Evolutionary conservation across 768 basidiomycete genomes (phyloP), one percentile per base, ranked within the genome.

Genomic region (Suillus brevipes): DNA sequence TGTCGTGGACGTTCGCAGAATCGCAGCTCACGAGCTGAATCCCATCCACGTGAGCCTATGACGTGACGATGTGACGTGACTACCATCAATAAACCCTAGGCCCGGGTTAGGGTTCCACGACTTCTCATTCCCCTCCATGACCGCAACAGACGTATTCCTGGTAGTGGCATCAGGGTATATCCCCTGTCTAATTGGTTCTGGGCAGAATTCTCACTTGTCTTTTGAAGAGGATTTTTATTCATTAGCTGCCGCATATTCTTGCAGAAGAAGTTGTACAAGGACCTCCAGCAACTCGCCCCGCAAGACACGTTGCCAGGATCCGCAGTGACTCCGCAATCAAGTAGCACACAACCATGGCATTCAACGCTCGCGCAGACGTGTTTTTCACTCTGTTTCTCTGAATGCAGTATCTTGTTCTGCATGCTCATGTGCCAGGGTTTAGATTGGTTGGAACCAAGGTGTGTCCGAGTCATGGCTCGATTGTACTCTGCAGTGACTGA

Each of bases 311-410:
- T 75, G 68, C 65, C 76, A 37, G 68, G 69, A 69, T 65, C 69
- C 59, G 68, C 50, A 66, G 68, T 69, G 43, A 63, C 68, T 60
- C 63, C 67, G 20, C 75, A 66, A 42, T 57, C 58, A 53, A 68
- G 25, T 65, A 68, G 65, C 65, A 66, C 65, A 50, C 71, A 71
- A 18, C 70, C 79, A 38, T 75, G 84, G 52, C 89, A 92, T 67
- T 85, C 88, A 0, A 73, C 74, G 4, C 71, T 91, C 0, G 82
- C 92, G 0, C 78, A 88, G 50, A 79, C 78, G 1, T 73, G 87
- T 8, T 94, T 95, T 69, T 84, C 90, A 0, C 75, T 86, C 38
- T 89, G 87, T 69, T 91, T 94, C 73, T 84, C 89, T 1, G 93
- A 94, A 76, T 86, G 88, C 60, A 89, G 87, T 66, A 84, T 85